Percentiles rank a stretch among this genome's conserved stretches.
phyloP scores from a whole-genome alignment of 805 yeast species.

The Candida jianshihensis region DNA sequence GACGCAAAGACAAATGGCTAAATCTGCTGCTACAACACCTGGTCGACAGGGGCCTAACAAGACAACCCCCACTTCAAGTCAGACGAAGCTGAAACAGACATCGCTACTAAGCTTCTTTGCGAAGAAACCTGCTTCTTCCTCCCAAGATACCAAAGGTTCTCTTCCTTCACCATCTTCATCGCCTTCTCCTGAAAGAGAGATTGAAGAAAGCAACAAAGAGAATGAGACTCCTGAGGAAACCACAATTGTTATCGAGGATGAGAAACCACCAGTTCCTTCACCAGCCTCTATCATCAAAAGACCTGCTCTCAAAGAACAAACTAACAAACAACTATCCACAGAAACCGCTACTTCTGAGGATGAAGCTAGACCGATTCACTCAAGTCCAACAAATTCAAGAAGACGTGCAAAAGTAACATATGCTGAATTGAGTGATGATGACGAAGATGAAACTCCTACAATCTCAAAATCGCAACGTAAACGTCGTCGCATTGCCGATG shows the following conservation, averaged over 20 bases:
- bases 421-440: conserved; percentile 32
- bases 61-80: conserved; percentile 2
- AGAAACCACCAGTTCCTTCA: background rate
- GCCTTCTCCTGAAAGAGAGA: conserved; percentile 1
- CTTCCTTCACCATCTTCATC: conserved; percentile 7
- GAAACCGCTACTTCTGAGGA: background rate
- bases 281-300: conserved; percentile 8
- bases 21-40: conserved; percentile 7
- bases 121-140: conserved; percentile 2
- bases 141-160: background rate
- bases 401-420: conserved; percentile 24
- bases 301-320: conserved; percentile 4
- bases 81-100: conserved; percentile 7
- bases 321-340: background rate
- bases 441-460: conserved; percentile 24
- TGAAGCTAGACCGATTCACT: conserved; percentile 3
- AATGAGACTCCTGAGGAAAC: background rate
- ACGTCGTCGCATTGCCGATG: conserved; percentile 24
- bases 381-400: conserved; percentile 13
- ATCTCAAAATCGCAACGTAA: conserved; percentile 14
- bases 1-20: conserved; percentile 2
- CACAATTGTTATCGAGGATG: background rate
- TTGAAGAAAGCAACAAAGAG: background rate
- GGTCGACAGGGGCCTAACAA: background rate
- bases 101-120: conserved; percentile 11